Percentiles rank a stretch among this genome's conserved stretches.
phyloP scores from a whole-genome alignment of 2,329 filamentous ascomycete genomes.

The Fusarium keratoplasticum region DNA sequence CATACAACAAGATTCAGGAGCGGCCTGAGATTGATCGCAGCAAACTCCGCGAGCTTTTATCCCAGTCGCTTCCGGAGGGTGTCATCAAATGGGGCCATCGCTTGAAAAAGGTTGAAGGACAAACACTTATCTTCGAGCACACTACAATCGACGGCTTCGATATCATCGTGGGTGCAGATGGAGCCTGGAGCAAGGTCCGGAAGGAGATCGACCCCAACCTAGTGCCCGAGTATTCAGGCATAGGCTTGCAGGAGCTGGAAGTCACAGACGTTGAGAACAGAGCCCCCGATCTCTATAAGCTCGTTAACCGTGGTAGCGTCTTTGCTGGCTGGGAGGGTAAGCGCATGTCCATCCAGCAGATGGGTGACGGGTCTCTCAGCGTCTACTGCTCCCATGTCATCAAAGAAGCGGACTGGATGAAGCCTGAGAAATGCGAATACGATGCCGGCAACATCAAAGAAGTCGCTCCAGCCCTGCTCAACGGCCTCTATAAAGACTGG shows the following conservation, averaged over 20 bases:
- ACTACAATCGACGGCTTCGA: constrained; percentile 53
- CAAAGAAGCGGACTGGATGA: constrained; percentile 53
- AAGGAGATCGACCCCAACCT: constrained; percentile 49
- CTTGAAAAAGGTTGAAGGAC: constrained; percentile 53
- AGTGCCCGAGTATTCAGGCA: constrained; percentile 58
- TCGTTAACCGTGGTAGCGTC: constrained; percentile 60
- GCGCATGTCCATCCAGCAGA: constrained; percentile 53
- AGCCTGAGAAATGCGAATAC: constrained; percentile 55
- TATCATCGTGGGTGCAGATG: constrained; percentile 52
- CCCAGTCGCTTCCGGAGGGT: constrained; percentile 57
- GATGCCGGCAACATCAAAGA: constrained; percentile 54
- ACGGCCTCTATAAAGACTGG: constrained; percentile 54
- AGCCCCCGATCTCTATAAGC: constrained; percentile 56
- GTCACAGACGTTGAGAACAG: constrained; percentile 55
- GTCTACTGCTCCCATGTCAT: constrained; percentile 54
- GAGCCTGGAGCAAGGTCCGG: constrained; percentile 53
- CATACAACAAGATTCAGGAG: constrained; percentile 44
- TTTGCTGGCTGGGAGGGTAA: constrained; percentile 58
- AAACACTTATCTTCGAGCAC: constrained; percentile 54
- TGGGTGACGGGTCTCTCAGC: constrained; percentile 62
- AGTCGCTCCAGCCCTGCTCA: constrained; percentile 53
- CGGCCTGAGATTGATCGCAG: constrained; percentile 66
- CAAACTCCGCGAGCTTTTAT: constrained; percentile 57
- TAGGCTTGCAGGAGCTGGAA: constrained; percentile 56
- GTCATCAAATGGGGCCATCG: constrained; percentile 60